Percentiles rank a stretch among this genome's conserved stretches.
Conservation (phyloP, 2,329 filamentous ascomycete genomes). For the Fusarium sp. region DNA sequence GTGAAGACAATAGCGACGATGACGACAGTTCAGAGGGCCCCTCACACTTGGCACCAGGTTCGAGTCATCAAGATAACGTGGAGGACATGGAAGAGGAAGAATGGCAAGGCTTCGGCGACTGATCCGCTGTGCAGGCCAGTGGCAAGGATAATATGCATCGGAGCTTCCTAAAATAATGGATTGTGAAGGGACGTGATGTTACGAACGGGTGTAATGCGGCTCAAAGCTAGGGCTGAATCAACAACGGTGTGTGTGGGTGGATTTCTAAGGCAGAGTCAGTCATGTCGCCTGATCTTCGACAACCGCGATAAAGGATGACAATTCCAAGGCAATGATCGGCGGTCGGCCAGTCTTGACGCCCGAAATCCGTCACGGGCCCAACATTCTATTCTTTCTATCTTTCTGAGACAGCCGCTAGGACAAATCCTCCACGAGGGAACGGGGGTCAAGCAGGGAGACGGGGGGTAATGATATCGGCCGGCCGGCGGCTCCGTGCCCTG, state of each 20-base stretch:
- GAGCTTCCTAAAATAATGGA: not conserved
- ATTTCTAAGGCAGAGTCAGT: slow-evolving; percentile 4
- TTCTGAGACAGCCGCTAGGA: not conserved
- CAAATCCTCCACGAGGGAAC: not conserved
- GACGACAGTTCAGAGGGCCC: slow-evolving; percentile 2
- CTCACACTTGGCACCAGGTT: slow-evolving; percentile 19
- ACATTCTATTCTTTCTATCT: not conserved
- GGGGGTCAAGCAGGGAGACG: not conserved
- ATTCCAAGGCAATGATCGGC: slow-evolving; percentile 10
- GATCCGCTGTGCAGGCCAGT: slow-evolving; percentile 6
- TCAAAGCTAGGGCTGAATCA: not conserved
- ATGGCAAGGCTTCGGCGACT: slow-evolving; percentile 44
- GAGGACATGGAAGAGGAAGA: slow-evolving; percentile 38
- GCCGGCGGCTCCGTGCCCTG: slow-evolving; percentile 3
- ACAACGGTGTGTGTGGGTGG: not conserved
- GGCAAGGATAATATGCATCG: slow-evolving; percentile 3
- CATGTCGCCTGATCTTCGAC: slow-evolving; percentile 18
- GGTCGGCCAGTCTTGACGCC: slow-evolving; percentile 6
- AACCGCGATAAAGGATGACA: slow-evolving; percentile 5
- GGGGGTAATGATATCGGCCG: slow-evolving; percentile 3
- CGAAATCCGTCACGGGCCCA: slow-evolving; percentile 27
- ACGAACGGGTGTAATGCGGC: not conserved
- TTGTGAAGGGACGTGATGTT: not conserved
- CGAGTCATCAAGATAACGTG: slow-evolving; percentile 33
- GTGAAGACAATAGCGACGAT: slow-evolving; percentile 14